Percentiles rank a stretch among this genome's conserved stretches.
Evolutionary conservation across 768 basidiomycete species (phyloP).

Genomic region (Trametes punicea): DNA sequence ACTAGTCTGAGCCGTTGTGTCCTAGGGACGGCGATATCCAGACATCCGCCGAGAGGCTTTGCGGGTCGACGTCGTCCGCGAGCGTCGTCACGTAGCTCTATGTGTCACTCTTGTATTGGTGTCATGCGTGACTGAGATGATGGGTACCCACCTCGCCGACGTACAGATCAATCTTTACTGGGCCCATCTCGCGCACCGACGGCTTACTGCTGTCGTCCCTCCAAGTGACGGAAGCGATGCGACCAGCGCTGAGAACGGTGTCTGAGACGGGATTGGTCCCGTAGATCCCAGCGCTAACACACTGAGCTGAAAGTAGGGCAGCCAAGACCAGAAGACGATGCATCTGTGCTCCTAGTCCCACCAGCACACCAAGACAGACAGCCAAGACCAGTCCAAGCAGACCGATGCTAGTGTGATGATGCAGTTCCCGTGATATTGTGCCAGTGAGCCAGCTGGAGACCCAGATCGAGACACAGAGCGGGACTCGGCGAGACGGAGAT

Average conservation of each 20-base stretch:
- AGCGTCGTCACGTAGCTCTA: conserved; percentile 44
- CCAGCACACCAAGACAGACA: neutral
- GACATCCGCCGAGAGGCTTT: conserved; percentile 22
- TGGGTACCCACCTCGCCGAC: conserved; percentile 40
- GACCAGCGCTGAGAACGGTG: conserved; percentile 45
- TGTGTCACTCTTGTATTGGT: neutral
- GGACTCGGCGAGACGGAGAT: neutral
- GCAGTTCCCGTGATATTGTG: no score
- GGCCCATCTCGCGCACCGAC: conserved; percentile 39
- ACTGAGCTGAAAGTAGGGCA: conserved; percentile 3
- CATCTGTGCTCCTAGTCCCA: neutral
- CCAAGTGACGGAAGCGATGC: conserved; percentile 45
- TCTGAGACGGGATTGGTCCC: conserved; percentile 47
- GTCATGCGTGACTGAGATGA: neutral
- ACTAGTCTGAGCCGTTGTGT: conserved; percentile 33
- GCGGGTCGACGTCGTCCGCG: conserved; percentile 42
- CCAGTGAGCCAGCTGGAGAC: no score
- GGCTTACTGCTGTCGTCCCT: conserved; percentile 45
- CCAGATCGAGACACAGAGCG: no score
- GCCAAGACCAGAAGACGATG: neutral
- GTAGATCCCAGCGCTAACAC: conserved; percentile 39
- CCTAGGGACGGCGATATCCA: conserved; percentile 31
- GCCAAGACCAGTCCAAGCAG: neutral
- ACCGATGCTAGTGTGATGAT: no score
- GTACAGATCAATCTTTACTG: conserved; percentile 46